Percentiles rank a stretch among this genome's conserved stretches.
These are phyloP conservation scores for Penicillium canariense DNA, from an alignment of 495 filamentous ascomycete species.

Conservation along the genomic window DNA sequence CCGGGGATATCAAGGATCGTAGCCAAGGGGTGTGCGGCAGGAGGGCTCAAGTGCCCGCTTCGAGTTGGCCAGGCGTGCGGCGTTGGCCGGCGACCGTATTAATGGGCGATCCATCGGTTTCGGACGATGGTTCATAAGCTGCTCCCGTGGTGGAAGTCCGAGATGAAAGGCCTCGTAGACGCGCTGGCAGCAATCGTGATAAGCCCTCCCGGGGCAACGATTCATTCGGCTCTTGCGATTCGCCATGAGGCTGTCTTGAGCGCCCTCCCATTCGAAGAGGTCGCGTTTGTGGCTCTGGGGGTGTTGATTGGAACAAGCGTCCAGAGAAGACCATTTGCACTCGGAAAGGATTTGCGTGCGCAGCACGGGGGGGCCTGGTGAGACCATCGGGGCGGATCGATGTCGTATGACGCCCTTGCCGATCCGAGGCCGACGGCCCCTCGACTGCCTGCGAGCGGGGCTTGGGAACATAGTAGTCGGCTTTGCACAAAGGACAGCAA, in stretches of 20 bases:
- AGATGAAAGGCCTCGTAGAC: conserved; percentile 13
- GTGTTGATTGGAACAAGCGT: conserved; percentile 17
- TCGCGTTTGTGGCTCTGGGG: background rate
- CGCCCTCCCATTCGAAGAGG: background rate
- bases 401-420: conserved; percentile 14
- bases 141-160: background rate
- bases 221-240: background rate
- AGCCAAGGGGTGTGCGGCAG: background rate
- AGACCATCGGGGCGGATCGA: conserved; percentile 15
- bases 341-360: conserved; percentile 14
- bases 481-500: conserved; percentile 96
- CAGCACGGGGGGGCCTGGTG: conserved; percentile 19
- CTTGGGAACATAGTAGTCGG: conserved; percentile 92
- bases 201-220: conserved; percentile 9
- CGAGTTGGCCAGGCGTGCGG: conserved; percentile 34
- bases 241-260: background rate
- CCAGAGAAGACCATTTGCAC: conserved; percentile 15
- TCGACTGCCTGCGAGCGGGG: conserved; percentile 50
- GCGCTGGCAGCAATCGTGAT: conserved; percentile 21
- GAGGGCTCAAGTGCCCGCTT: conserved; percentile 27
- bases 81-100: background rate
- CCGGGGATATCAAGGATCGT: conserved; percentile 10
- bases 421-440: conserved; percentile 11
- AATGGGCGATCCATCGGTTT: background rate
- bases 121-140: background rate